Conservation (phyloP, 306 rosid genomes). For the Dryas alaskensis region DNA sequence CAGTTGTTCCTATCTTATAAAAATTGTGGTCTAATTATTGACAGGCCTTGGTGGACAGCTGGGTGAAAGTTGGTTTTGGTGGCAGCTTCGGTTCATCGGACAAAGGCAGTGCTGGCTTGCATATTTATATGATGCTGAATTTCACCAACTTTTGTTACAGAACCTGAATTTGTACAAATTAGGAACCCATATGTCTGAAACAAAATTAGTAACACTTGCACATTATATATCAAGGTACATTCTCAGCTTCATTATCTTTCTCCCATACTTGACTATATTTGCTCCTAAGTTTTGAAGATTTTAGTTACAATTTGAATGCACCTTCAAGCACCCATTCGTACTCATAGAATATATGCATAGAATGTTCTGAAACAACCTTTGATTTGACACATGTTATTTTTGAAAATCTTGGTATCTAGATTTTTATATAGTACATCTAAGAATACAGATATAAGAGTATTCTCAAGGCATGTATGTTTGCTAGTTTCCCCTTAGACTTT, state of each 20-base stretch:
- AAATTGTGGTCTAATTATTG: background rate
- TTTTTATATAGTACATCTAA: background rate
- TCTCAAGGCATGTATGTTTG: background rate
- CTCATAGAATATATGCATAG: background rate
- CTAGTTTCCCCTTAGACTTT: too few species aligned
- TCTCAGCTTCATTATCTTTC: constrained; percentile 8
- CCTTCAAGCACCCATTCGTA: background rate
- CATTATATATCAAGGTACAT: constrained; percentile 20
- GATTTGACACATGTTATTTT: background rate
- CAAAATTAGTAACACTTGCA: background rate
- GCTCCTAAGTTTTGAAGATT: background rate
- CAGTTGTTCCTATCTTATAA: background rate
- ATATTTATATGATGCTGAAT: background rate
- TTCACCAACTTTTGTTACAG: background rate
- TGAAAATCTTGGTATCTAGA: background rate
- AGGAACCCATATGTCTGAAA: background rate
- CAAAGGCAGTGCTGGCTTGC: background rate
- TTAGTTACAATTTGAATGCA: background rate
- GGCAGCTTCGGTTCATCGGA: background rate
- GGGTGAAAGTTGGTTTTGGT: background rate
- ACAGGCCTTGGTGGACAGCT: background rate
- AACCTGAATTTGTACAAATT: background rate
- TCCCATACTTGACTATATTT: background rate
- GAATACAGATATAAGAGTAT: background rate
- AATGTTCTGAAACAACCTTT: background rate